Evolutionary conservation across 305 asterid species (phyloP).

Genomic region (Caryopteris hybrid): DNA sequence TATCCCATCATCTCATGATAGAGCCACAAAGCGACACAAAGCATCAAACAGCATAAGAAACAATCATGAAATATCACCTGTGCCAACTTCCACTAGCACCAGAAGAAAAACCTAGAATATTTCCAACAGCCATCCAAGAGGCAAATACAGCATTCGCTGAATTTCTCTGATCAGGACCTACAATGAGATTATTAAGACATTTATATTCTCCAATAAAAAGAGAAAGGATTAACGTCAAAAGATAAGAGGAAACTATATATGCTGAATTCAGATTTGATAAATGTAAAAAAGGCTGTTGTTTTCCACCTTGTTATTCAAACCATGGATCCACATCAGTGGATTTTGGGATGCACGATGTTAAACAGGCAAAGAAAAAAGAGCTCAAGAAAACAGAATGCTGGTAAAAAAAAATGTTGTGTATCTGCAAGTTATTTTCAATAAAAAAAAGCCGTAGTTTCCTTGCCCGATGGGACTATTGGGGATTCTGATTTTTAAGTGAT

Average conservation of each 20-base stretch:
- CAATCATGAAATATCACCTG: constrained; percentile 47
- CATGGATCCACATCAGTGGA: background rate
- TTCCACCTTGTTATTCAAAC: background rate
- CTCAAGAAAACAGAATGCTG: background rate
- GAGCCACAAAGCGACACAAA: background rate
- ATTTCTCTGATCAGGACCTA: constrained; percentile 97
- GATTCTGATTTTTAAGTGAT: background rate
- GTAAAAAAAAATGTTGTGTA: background rate
- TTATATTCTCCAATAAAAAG: constrained; percentile 3
- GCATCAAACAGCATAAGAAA: constrained; percentile 13
- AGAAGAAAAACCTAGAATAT: constrained; percentile 95
- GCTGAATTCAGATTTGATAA: constrained; percentile 1
- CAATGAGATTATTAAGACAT: constrained; percentile 15
- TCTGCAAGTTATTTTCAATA: background rate
- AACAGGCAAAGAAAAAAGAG: background rate
- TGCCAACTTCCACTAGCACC: constrained; percentile 99
- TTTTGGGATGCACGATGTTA: background rate
- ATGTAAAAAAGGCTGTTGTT: background rate
- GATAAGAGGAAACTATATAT: background rate
- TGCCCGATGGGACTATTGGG: background rate
- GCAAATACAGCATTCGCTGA: constrained; percentile 94
- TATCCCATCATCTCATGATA: background rate
- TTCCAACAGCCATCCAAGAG: constrained; percentile 99
- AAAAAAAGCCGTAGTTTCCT: background rate
- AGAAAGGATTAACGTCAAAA: background rate